These are phyloP conservation scores for Spathaspora arborariae DNA, from an alignment of 805 yeast genomes.

Conservation along the genomic window DNA sequence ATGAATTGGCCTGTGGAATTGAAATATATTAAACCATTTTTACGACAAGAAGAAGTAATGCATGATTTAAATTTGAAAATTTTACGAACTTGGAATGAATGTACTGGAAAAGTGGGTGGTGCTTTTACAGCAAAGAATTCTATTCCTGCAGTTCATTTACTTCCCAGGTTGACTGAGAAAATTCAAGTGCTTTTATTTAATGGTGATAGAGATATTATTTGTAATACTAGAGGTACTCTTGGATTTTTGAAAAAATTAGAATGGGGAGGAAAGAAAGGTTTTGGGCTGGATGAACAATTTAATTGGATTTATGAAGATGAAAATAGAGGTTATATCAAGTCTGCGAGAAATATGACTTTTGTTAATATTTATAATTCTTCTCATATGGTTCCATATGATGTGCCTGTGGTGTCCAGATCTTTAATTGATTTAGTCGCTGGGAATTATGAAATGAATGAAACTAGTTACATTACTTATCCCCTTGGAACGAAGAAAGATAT, in stretches of 20 bases:
- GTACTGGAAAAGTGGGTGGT: conserved; percentile 56
- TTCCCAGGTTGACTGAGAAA: conserved; percentile 61
- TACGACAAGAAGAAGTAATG: conserved; percentile 44
- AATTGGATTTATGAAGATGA: conserved; percentile 45
- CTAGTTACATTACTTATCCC: conserved; percentile 25
- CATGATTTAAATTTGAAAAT: conserved; percentile 47
- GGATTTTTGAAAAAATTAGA: conserved; percentile 55
- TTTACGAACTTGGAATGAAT: conserved; percentile 67
- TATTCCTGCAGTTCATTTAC: conserved; percentile 55
- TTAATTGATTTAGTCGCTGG: conserved; percentile 52
- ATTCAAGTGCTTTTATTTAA: conserved; percentile 70
- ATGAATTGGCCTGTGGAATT: conserved; percentile 84
- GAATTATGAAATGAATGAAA: conserved; percentile 22
- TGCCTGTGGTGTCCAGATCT: conserved; percentile 66
- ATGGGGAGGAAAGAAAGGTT: conserved; percentile 64
- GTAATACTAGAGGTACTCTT: conserved; percentile 78
- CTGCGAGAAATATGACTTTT: conserved; percentile 71
- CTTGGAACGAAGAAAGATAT: conserved; percentile 19
- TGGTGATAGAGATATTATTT: conserved; percentile 86
- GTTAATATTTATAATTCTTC: conserved; percentile 72
- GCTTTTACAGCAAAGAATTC: conserved; percentile 50
- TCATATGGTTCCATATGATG: conserved; percentile 92
- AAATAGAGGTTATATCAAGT: conserved; percentile 35
- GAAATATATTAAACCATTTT: conserved; percentile 45
- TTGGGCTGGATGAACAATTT: conserved; percentile 18